These are phyloP conservation scores for Laguncularia racemosa DNA, from an alignment of 345 rosid species.

Conservation along the genomic window DNA sequence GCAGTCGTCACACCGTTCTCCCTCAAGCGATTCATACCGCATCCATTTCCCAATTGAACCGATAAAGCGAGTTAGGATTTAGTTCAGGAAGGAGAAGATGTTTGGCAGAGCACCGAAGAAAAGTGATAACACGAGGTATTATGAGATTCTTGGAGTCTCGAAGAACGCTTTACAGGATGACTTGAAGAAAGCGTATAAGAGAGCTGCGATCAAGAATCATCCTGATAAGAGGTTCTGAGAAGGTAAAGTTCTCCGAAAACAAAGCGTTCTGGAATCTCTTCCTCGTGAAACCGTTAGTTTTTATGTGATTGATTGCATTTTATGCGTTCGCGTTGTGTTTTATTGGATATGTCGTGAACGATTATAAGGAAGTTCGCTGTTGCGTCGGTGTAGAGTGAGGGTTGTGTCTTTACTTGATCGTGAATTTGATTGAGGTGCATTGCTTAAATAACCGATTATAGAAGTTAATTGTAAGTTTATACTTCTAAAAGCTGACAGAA, in stretches of 20 bases:
- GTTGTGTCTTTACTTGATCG: too few relatives aligned
- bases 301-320: neutral
- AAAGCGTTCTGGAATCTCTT: too few relatives aligned
- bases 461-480: neutral
- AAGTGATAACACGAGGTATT: slow-evolving; percentile 71
- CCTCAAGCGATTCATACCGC: too few relatives aligned
- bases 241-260: slow-evolving; percentile 24
- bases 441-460: too few relatives aligned
- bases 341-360: too few relatives aligned
- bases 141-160: slow-evolving; percentile 79
- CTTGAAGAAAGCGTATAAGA: slow-evolving; percentile 82
- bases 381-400: too few relatives aligned
- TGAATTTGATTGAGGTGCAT: too few relatives aligned
- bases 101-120: slow-evolving; percentile 74
- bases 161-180: slow-evolving; percentile 72
- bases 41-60: neutral
- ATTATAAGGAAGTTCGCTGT: too few relatives aligned
- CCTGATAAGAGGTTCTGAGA: slow-evolving; percentile 98
- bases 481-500: too few relatives aligned
- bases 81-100: slow-evolving; percentile 29
- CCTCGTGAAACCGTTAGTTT: too few relatives aligned
- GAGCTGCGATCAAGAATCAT: slow-evolving; percentile 90
- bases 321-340: neutral
- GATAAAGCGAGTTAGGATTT: neutral
- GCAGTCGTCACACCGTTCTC: too few relatives aligned